These are phyloP conservation scores for Candida ficus DNA, from an alignment of 805 yeast genomes.

Conservation along the genomic window DNA sequence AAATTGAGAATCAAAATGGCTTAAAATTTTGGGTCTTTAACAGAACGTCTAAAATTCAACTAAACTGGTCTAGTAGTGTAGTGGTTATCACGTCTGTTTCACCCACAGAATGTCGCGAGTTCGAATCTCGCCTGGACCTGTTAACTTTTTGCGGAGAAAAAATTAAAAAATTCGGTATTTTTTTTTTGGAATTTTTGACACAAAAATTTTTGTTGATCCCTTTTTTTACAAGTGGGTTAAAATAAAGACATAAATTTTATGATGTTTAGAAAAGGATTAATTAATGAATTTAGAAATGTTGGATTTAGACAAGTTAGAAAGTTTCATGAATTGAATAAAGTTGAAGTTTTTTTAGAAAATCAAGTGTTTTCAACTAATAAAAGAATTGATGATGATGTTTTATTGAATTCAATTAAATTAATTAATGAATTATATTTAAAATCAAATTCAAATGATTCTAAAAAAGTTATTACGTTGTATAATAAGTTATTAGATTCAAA, in stretches of 20 bases:
- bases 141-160: background rate
- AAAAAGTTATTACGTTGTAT: background rate
- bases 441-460: background rate
- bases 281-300: too few species aligned
- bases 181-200: background rate
- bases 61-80: conserved; percentile 28
- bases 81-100: conserved; percentile 33
- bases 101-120: conserved; percentile 32
- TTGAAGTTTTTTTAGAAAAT: too few species aligned
- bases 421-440: background rate
- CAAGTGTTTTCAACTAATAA: too few species aligned
- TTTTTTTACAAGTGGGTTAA: background rate
- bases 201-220: background rate
- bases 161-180: background rate
- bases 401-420: conserved; percentile 1
- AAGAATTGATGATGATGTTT: background rate
- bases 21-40: too few species aligned
- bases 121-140: conserved; percentile 31
- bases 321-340: background rate
- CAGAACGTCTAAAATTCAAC: too few species aligned
- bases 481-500: conserved; percentile 3
- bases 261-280: too few species aligned
- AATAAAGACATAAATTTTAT: too few species aligned
- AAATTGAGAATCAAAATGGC: too few species aligned
- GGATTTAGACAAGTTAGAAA: background rate